Conservation (phyloP, 371 early-diverging fungal genomes). For the Lichtheimia corymbifera region DNA sequence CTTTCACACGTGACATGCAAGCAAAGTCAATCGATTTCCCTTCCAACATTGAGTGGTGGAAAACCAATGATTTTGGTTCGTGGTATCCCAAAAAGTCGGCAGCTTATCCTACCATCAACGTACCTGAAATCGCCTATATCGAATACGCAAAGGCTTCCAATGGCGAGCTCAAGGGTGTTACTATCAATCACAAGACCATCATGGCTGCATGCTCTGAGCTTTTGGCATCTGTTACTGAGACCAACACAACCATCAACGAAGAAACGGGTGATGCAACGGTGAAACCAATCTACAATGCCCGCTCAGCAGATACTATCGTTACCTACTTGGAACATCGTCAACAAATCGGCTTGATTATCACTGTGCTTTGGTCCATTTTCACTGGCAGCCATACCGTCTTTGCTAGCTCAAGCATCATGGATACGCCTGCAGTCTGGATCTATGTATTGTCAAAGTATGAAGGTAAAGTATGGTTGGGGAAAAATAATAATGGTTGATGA, state of each 20-base stretch:
- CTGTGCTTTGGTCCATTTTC: slow-evolving; percentile 70
- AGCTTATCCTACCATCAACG: slow-evolving; percentile 40
- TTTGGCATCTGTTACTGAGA: slow-evolving; percentile 31
- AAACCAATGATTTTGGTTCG: slow-evolving; percentile 71
- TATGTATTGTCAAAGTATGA: slow-evolving; percentile 64
- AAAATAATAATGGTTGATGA: neutral
- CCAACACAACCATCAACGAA: slow-evolving; percentile 10
- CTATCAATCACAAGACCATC: slow-evolving; percentile 76
- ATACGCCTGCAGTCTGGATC: slow-evolving; percentile 71
- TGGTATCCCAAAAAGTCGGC: slow-evolving; percentile 58
- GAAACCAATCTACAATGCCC: slow-evolving; percentile 17
- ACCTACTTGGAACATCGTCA: slow-evolving; percentile 82
- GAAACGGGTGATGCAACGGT: neutral
- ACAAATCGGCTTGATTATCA: slow-evolving; percentile 76
- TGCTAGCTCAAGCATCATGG: slow-evolving; percentile 63
- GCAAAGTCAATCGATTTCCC: slow-evolving; percentile 65
- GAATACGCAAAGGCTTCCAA: slow-evolving; percentile 82
- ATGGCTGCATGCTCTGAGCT: slow-evolving; percentile 66
- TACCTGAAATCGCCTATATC: slow-evolving; percentile 79
- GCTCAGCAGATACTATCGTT: slow-evolving; percentile 52
- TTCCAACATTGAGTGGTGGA: slow-evolving; percentile 71
- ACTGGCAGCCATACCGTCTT: slow-evolving; percentile 71
- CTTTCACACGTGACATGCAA: slow-evolving; percentile 69
- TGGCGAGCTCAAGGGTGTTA: slow-evolving; percentile 86
- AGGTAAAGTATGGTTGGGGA: slow-evolving; percentile 23